Conservation (phyloP, 371 early-diverging fungal genomes). For the Mortierella sp. region DNA sequence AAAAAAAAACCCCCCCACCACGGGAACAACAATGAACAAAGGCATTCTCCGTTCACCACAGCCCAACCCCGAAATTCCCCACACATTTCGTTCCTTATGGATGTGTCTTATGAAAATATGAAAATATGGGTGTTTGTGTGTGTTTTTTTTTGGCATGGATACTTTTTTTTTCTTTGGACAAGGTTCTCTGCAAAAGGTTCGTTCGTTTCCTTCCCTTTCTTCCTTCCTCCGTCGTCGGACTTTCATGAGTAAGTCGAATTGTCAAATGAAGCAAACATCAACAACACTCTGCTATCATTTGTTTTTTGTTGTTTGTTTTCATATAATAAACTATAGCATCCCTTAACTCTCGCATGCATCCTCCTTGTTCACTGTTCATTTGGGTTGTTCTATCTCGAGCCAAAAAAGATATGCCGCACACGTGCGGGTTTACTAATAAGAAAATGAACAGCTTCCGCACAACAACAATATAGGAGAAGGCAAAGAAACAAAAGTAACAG, state of each 20-base stretch:
- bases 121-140: background rate
- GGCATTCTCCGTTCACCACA: too few relatives aligned
- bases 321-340: too few relatives aligned
- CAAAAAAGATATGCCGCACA: background rate
- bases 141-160: background rate
- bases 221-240: background rate
- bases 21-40: background rate
- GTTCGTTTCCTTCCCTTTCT: background rate
- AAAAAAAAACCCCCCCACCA: background rate
- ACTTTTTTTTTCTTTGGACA: background rate
- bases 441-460: too few relatives aligned
- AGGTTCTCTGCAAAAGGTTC: slow-evolving; percentile 5
- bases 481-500: background rate
- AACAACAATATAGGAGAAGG: background rate
- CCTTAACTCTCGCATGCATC: slow-evolving; percentile 7
- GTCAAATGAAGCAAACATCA: background rate
- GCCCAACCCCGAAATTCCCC: background rate
- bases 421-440: background rate
- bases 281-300: too few relatives aligned
- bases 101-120: background rate
- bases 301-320: too few relatives aligned
- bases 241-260: slow-evolving; percentile 1
- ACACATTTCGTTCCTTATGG: background rate
- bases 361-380: background rate
- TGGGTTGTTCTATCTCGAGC: background rate